A percentile compares a stretch with the other conserved stretches of the same genome.
Evolutionary conservation across 495 filamentous ascomycete genomes (phyloP).

Genomic region (Sporormia fimetaria): DNA sequence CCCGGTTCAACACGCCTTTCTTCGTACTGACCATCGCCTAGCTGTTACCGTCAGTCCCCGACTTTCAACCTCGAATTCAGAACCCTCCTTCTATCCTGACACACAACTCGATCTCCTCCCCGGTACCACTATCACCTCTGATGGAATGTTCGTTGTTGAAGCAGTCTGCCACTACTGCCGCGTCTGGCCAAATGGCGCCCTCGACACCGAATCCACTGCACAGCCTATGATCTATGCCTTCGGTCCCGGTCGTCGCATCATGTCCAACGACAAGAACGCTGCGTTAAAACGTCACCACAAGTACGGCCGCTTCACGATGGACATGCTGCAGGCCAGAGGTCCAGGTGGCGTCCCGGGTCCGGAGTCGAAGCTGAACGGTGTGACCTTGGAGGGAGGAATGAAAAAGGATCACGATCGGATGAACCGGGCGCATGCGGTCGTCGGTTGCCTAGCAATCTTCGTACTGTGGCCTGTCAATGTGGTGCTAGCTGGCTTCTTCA

Average conservation of each 20-base stretch:
- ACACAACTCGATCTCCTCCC: slow-evolving; percentile 16
- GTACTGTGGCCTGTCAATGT: slow-evolving; percentile 24
- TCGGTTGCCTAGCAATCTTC: slow-evolving; percentile 22
- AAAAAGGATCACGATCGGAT: slow-evolving; percentile 14
- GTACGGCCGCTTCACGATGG: slow-evolving; percentile 26
- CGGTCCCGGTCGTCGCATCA: slow-evolving; percentile 17
- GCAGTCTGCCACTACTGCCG: slow-evolving; percentile 24
- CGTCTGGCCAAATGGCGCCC: slow-evolving; percentile 17
- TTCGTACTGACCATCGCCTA: neutral
- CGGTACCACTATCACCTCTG: slow-evolving; percentile 22
- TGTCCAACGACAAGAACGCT: slow-evolving; percentile 11
- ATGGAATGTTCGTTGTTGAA: slow-evolving; percentile 25
- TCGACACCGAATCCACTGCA: slow-evolving; percentile 15
- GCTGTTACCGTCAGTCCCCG: slow-evolving; percentile 27
- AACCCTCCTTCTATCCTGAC: slow-evolving; percentile 13
- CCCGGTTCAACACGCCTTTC: neutral
- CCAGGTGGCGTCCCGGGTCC: slow-evolving; percentile 16
- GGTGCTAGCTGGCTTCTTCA: slow-evolving; percentile 20
- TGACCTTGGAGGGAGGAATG: slow-evolving; percentile 10
- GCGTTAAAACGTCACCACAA: slow-evolving; percentile 16
- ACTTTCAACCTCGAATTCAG: slow-evolving; percentile 19
- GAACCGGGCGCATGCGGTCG: slow-evolving; percentile 22
- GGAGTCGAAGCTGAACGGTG: slow-evolving; percentile 5
- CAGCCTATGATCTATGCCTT: slow-evolving; percentile 28
- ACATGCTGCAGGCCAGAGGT: slow-evolving; percentile 24